A percentile compares a stretch with the other conserved stretches of the same genome.
Evolutionary conservation across 2,329 filamentous ascomycete species (phyloP).

Genomic region (Didymella sp.): DNA sequence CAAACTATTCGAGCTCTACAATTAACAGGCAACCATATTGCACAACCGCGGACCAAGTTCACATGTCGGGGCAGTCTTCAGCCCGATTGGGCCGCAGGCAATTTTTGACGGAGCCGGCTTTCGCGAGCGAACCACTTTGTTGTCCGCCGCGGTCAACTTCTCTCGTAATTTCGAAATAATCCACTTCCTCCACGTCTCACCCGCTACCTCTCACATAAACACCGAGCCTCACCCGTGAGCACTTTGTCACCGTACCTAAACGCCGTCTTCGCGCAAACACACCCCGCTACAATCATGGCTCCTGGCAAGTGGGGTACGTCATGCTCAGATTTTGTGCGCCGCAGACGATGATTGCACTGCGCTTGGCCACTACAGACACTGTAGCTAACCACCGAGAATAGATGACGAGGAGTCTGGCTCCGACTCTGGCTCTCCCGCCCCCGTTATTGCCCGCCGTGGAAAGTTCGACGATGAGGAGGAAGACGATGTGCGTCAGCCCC

Average conservation of each 20-base stretch:
- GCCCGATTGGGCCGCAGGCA: constrained; percentile 42
- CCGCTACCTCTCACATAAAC: constrained; percentile 16
- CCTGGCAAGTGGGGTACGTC: constrained; percentile 53
- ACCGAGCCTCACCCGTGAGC: constrained; percentile 8
- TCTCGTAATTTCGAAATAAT: constrained; percentile 24
- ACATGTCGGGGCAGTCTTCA: constrained; percentile 4
- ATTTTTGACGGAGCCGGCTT: constrained; percentile 37
- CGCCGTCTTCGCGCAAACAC: constrained; percentile 13
- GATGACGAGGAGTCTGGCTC: constrained; percentile 65
- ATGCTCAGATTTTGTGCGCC: constrained; percentile 33
- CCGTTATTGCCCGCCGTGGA: constrained; percentile 58
- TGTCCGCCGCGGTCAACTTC: constrained; percentile 31
- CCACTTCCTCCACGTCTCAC: constrained; percentile 18
- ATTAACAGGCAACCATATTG: not conserved
- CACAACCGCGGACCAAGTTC: not conserved
- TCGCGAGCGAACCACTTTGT: constrained; percentile 35
- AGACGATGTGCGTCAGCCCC: constrained; percentile 70
- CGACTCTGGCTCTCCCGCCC: constrained; percentile 57
- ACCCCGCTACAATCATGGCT: constrained; percentile 43
- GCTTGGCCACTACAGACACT: constrained; percentile 2
- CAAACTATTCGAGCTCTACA: not conserved
- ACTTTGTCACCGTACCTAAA: not conserved
- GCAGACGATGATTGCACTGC: constrained; percentile 25
- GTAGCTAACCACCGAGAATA: constrained; percentile 35
- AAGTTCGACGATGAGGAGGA: constrained; percentile 95